A percentile compares a stretch with the other conserved stretches of the same genome.
Evolutionary conservation across 352 stramenopile genomes (phyloP).

Genomic region (Blastocystis sp.): DNA sequence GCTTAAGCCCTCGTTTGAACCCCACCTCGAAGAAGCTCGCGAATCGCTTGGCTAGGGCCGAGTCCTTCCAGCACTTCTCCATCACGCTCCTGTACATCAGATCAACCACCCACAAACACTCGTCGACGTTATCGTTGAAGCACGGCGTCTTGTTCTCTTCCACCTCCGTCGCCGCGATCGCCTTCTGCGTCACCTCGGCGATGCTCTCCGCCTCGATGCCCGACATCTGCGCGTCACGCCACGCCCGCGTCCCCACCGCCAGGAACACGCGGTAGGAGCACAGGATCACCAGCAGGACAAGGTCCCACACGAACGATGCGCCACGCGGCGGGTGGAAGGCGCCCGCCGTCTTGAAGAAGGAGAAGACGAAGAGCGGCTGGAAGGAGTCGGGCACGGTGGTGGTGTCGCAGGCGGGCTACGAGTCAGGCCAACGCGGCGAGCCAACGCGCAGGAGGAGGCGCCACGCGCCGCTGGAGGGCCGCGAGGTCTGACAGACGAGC

Average conservation of each 20-base stretch:
- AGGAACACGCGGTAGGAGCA: conserved; percentile 28
- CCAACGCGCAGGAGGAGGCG: neutral
- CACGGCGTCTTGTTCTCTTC: neutral
- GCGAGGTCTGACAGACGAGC: conserved; percentile 48
- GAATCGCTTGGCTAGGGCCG: neutral
- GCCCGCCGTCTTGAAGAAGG: conserved; percentile 1
- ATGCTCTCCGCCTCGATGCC: neutral
- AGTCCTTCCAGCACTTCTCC: neutral
- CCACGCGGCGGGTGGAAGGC: conserved; percentile 12
- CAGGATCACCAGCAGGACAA: conserved; percentile 18
- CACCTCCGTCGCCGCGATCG: neutral
- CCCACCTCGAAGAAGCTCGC: neutral
- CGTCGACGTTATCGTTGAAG: neutral
- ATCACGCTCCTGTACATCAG: neutral
- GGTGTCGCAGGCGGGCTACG: conserved; percentile 12
- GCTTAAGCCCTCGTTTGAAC: neutral
- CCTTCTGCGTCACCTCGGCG: neutral
- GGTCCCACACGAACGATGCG: conserved; percentile 26
- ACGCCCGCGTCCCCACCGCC: neutral
- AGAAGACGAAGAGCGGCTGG: conserved; percentile 41
- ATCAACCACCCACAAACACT: neutral
- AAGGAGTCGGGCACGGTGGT: neutral
- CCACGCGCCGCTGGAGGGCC: neutral
- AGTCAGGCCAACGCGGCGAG: neutral
- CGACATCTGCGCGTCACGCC: neutral